Evolutionary conservation across 139 green algal species (phyloP).

Genomic region (Picochlorum sp.): DNA sequence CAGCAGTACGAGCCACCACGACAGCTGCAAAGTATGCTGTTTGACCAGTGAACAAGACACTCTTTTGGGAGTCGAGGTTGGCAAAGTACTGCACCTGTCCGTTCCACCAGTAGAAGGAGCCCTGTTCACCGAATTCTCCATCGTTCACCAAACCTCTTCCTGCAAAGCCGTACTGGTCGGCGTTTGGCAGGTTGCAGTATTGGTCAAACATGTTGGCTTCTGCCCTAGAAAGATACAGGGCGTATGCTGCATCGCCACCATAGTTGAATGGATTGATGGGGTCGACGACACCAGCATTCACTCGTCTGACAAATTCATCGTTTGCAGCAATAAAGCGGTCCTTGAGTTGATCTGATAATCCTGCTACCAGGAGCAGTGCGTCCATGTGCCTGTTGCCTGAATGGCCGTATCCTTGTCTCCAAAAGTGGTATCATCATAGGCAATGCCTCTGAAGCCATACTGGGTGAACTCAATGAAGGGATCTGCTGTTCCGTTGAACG

Average conservation of each 20-base stretch:
- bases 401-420: constrained; percentile 2
- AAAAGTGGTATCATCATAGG: constrained; percentile 14
- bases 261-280: constrained; percentile 19
- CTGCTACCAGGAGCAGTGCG: constrained; percentile 48
- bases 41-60: constrained; percentile 52
- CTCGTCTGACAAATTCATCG: constrained; percentile 7
- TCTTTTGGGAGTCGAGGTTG: constrained; percentile 51
- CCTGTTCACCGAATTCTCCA: constrained; percentile 18
- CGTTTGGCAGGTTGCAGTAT: constrained; percentile 30
- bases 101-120: constrained; percentile 53
- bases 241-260: not conserved
- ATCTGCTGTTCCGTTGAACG: constrained; percentile 36
- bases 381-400: constrained; percentile 43
- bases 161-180: constrained; percentile 40
- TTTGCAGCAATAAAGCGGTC: constrained; percentile 3
- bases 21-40: constrained; percentile 67
- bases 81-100: constrained; percentile 39
- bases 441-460: constrained; percentile 51
- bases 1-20: constrained; percentile 48
- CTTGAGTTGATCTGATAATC: not conserved
- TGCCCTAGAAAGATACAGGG: constrained; percentile 15
- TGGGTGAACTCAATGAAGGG: constrained; percentile 64
- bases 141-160: constrained; percentile 13
- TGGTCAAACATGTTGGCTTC: constrained; percentile 34
- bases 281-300: constrained; percentile 15